Base-by-base conservation (phyloP, 345 rosid species). In the Camelina hispida region DNA sequence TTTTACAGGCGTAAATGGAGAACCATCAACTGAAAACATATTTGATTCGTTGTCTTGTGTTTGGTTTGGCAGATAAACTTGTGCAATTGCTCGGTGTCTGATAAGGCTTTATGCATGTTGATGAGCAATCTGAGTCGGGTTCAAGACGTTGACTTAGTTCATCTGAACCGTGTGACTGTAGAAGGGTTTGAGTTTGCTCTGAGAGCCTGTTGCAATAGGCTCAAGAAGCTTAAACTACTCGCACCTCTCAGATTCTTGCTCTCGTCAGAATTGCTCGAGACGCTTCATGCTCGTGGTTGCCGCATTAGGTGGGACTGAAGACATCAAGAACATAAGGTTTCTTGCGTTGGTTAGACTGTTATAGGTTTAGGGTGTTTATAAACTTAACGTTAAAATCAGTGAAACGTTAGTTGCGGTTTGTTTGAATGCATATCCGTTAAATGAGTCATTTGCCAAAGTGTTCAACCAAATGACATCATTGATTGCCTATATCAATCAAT, bases 121-220 rank as follows among this genome's bases (percentile, higher is more conserved):
- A 86, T 94, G 96, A 87, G 91, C 58, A 94, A 87, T 74, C 79
- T 91, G 80, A 82, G 86, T 32, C 82, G 93, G 61, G 81, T 94
- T 69, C 98, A 91, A 78, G 98, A 94, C 4, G 97, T 83, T n/a
- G 89, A 94, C 80, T 77, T 94, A 68, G 94, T 91, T 54, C 85
- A 84, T 79, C 84, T 94, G 51, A 55, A 56, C 65, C 84, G 87
- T 79, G 92, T 85, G 74, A 85, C 91, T 0, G 85, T 84, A 17
- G 89, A 87, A 81, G 97, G 97, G 60, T 83, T 79, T 18, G 98
- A 91, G 84, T 88, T 91, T 28, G 91, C 94, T 2, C 82, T 91
- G 13, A 74, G 88, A 81, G 85, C 87, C 6, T 84, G 89, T 62
- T 89, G 87, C 77, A 69, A 56, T 42, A 80, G 91, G 81, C 83